Base-by-base conservation (phyloP, 78 protist genomes). In the Creolimax fragrantissima region DNA sequence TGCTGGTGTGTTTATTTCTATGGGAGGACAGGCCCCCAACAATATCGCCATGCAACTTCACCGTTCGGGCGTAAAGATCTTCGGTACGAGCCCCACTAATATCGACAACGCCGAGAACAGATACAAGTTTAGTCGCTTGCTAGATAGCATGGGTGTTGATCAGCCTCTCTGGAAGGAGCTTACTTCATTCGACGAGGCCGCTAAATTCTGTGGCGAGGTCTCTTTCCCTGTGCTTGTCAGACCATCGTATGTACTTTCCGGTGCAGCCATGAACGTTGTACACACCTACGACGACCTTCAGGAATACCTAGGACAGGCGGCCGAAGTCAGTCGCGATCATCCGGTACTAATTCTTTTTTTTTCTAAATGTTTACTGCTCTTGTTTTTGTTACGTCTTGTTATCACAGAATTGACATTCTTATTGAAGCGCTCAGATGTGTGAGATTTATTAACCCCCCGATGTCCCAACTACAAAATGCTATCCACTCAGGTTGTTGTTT, bases 31-130 rank as follows among this genome's bases (percentile, higher is more conserved):
- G 93, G 93, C 95, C 42, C 95, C 98, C 4, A 97, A 98, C 93
- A 97, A 97, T 93, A 86, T 98, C 42, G 97, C 99, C 5, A 66
- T 95, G 88, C 92, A 94, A 42, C 92, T 98, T 35, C 67, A 45
- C 43, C 91, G 44, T 81, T 91, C 39, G 91, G 37, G 81, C 85
- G 97, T 95, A 44, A 67, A 81, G 44, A 94, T 98, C 35, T 91
- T 97, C 36, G 99, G 99, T 85, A 98, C 99, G 6, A 84, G 95
- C 44, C 98, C 98, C 90, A 95, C 93, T 84, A 90, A 45, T 92
- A 98, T 98, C 90, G 99, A 98, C 93, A 66, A 35, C 43, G 99
- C 99, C 7, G 99, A 98, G 93, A 96, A 98, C 94, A 93, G 99
- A 81, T 94, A 96, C 96, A 97, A 96, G 96, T 98, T 98, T 96